A percentile compares a stretch with the other conserved stretches of the same genome.
phyloP scores from a whole-genome alignment of 1,139 yeast species.

The Lodderomyces metapsilosis region DNA sequence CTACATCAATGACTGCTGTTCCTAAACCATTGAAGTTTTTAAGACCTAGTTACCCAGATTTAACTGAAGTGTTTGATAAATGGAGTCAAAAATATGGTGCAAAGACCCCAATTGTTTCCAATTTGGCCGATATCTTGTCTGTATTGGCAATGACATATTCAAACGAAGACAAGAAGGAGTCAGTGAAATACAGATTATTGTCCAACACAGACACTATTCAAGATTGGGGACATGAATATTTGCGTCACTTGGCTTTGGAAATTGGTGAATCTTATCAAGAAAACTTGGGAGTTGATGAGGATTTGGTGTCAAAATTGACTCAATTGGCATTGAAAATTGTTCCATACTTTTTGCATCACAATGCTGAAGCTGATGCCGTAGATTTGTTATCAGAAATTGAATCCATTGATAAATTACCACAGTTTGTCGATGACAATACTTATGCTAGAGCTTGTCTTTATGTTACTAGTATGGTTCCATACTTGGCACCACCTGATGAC shows the following conservation, averaged over 20 bases:
- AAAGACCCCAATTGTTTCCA: slow-evolving; percentile 20
- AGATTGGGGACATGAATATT: slow-evolving; percentile 97
- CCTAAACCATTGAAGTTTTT: slow-evolving; percentile 97
- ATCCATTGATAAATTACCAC: slow-evolving; percentile 75
- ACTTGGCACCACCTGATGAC: slow-evolving; percentile 95
- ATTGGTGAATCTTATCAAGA: slow-evolving; percentile 85
- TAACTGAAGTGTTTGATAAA: slow-evolving; percentile 61
- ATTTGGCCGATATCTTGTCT: slow-evolving; percentile 79
- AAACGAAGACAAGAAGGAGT: slow-evolving; percentile 78
- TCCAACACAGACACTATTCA: slow-evolving; percentile 59
- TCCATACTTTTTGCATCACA: slow-evolving; percentile 88
- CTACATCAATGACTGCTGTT: slow-evolving; percentile 98
- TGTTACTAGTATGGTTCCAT: slow-evolving; percentile 93
- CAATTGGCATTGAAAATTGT: slow-evolving; percentile 74
- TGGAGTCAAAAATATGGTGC: slow-evolving; percentile 68
- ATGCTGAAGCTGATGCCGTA: slow-evolving; percentile 98
- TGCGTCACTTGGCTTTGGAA: slow-evolving; percentile 92
- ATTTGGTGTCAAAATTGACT: slow-evolving; percentile 46
- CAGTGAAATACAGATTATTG: slow-evolving; percentile 75
- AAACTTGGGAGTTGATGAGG: slow-evolving; percentile 57
- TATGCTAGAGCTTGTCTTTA: slow-evolving; percentile 89
- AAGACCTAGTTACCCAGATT: slow-evolving; percentile 76
- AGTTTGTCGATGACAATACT: slow-evolving; percentile 81
- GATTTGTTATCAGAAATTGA: slow-evolving; percentile 90
- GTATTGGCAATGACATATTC: slow-evolving; percentile 95